phyloP scores from a whole-genome alignment of 495 filamentous ascomycete genomes.

The Penicillium bialowiezense region DNA sequence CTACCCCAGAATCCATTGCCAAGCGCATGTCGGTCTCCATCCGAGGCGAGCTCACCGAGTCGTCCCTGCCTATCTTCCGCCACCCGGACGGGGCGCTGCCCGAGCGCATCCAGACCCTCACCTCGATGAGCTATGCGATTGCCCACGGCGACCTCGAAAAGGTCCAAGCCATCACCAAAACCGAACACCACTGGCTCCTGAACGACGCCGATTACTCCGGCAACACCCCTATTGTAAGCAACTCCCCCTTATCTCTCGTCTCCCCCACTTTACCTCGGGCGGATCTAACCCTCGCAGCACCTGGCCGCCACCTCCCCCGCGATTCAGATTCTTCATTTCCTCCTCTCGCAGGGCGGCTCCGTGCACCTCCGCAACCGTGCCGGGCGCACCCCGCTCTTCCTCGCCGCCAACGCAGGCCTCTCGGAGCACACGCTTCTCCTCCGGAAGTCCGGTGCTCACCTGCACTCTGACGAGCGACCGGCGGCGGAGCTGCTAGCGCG shows the following conservation, averaged over 20 bases:
- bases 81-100: constrained; percentile 61
- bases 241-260: background rate
- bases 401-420: constrained; percentile 64
- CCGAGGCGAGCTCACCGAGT: constrained; percentile 83
- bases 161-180: constrained; percentile 63
- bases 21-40: constrained; percentile 71
- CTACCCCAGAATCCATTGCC: constrained; percentile 61
- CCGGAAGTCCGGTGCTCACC: constrained; percentile 65
- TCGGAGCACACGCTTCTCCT: constrained; percentile 64
- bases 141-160: constrained; percentile 64
- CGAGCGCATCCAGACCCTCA: constrained; percentile 52
- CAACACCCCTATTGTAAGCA: constrained; percentile 75
- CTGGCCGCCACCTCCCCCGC: constrained; percentile 60
- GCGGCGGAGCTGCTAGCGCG: constrained; percentile 47
- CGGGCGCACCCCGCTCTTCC: constrained; percentile 77
- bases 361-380: constrained; percentile 82
- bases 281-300: constrained; percentile 42
- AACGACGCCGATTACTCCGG: constrained; percentile 82
- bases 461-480: constrained; percentile 61
- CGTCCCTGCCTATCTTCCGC: constrained; percentile 60
- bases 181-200: constrained; percentile 64
- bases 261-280: background rate
- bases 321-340: constrained; percentile 62
- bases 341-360: constrained; percentile 75
- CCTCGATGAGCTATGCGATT: constrained; percentile 79